Evolutionary conservation across 2,329 filamentous ascomycete species (phyloP).

Genomic region (Xylariaceae sp.): DNA sequence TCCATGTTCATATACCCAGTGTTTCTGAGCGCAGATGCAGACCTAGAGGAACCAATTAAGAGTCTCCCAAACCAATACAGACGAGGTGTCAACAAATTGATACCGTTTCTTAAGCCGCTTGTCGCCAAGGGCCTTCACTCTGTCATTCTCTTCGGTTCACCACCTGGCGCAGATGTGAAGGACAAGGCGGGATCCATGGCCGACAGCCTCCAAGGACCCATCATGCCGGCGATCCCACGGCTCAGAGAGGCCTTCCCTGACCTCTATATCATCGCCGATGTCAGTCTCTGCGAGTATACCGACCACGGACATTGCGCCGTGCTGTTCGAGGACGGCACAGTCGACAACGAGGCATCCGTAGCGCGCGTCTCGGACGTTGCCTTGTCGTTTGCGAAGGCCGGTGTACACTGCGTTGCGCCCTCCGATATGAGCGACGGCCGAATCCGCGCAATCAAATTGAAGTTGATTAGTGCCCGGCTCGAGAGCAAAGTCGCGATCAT

Average conservation of each 20-base stretch:
- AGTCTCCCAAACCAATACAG: slow-evolving; percentile 88
- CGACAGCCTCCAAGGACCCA: slow-evolving; percentile 87
- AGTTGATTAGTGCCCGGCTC: slow-evolving; percentile 90
- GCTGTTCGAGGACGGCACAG: slow-evolving; percentile 80
- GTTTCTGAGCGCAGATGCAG: slow-evolving; percentile 89
- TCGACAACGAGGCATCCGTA: slow-evolving; percentile 90
- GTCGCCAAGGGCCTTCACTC: slow-evolving; percentile 85
- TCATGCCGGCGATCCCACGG: slow-evolving; percentile 80
- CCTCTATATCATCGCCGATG: slow-evolving; percentile 85
- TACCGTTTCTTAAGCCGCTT: slow-evolving; percentile 79
- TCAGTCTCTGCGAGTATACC: slow-evolving; percentile 97
- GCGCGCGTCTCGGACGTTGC: slow-evolving; percentile 93
- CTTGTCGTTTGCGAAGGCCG: slow-evolving; percentile 90
- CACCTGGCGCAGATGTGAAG: slow-evolving; percentile 74
- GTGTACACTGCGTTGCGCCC: slow-evolving; percentile 91
- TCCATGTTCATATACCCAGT: slow-evolving; percentile 98
- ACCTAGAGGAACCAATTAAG: slow-evolving; percentile 84
- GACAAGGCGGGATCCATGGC: slow-evolving; percentile 90
- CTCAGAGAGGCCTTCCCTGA: slow-evolving; percentile 80
- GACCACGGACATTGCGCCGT: slow-evolving; percentile 97
- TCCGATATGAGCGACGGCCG: slow-evolving; percentile 99
- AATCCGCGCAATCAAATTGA: slow-evolving; percentile 94
- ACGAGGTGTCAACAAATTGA: slow-evolving; percentile 77
- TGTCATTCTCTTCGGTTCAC: slow-evolving; percentile 94
- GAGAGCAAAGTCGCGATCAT: slow-evolving; percentile 87